Evolutionary conservation across 2,329 filamentous ascomycete species (phyloP), one percentile per base, ranked within the genome.

Genomic region (Pestalotiopsis sp.): DNA sequence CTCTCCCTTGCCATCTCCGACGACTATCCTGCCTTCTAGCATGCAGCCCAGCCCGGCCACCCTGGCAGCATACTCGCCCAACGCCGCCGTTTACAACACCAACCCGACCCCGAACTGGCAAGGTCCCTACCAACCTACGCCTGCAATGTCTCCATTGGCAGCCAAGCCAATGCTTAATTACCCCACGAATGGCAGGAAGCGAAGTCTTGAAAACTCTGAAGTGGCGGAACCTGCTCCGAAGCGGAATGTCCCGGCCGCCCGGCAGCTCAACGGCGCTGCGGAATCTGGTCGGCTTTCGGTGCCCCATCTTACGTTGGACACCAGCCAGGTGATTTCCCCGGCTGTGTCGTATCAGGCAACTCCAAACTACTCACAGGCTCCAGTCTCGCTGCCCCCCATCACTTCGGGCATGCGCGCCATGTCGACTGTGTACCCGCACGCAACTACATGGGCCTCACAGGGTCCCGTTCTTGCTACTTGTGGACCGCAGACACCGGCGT

Each of bases 281-380:
- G 80, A 83, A 39, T 70, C 79, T 0, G 73, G 79, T 17, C 87
- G 92, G 57, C 83, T 94, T 14, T 90, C 92, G 17, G 86, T 92
- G 3, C 93, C 93, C 27, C 92, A 91, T 70, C 85, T 95, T n/a
- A 88, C 90, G 9, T 82, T 92, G 58, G 87, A 91, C 67, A 89
- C 89, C 2, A 83, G 80, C 69, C 76, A 81, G 39, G 69, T 71
- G 5, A 45, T 67, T 12, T 23, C 72, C 14, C 69, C 74, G 0
- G 64, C 67, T 2, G 59, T 69, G 12, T 74, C 80, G 59, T 83
- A 81, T 68, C 75, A 80, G 11, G 69, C 76, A 20, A 73, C 81
- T 52, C 77, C 80, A 9, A 79, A 81, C 56, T 87, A 83, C 70
- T 75, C 81, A 3, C 82, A 85, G 52, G 81, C 81, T 56, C 75